Base-by-base conservation (phyloP, 1,284 basidiomycete species). In the Puccinia triticina region DNA sequence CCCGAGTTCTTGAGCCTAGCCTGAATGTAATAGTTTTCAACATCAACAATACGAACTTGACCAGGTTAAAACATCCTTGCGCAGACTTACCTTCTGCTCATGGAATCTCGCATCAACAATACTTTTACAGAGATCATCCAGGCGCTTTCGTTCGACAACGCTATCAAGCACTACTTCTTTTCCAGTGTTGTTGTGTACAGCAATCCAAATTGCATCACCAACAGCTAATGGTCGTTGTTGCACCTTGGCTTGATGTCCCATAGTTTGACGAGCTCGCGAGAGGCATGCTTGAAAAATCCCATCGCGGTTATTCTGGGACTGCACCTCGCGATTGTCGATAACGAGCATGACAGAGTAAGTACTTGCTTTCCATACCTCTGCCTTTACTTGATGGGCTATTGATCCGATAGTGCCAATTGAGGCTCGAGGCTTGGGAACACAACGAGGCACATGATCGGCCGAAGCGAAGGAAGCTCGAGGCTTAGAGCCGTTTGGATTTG, bases 181-280 rank as follows among this genome's bases (percentile, higher is more conserved):
- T n/a, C 85, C 85, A 5, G 84, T 85, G 53, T 88, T 87, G n/a
- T 84, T 85, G 37, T 87, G 82, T 48, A 87, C 86, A 0, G 90
- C 90, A 18, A 91, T 86, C 90, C 90, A 91, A 48, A 89, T 86
- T 83, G 89, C 89, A 85, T 91, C 90, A 5, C 90, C 90, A 5
- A 91, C 85, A 40, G 88, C 87, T 59, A 91, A 85, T 1, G 89
- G 87, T 29, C 89, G 85, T 48, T 88, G 87, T 82, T 90, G 89
- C n/a, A 89, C 88, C n/a, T 86, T 85, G 48, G 90, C 84, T 0
- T 89, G 89, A 57, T 86, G 85, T 10, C n/a, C 48, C 29, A 43
- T 53, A 21, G 48, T 53, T 43, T 71, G 61, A 14, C 37, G 77
- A 18, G 69, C 55, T 64, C 40, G 32, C 12, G 43, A 12, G 85